Percentiles rank a stretch among this genome's conserved stretches.
phyloP scores from a whole-genome alignment of 2,329 filamentous ascomycete species.

The Lachnellula arida region DNA sequence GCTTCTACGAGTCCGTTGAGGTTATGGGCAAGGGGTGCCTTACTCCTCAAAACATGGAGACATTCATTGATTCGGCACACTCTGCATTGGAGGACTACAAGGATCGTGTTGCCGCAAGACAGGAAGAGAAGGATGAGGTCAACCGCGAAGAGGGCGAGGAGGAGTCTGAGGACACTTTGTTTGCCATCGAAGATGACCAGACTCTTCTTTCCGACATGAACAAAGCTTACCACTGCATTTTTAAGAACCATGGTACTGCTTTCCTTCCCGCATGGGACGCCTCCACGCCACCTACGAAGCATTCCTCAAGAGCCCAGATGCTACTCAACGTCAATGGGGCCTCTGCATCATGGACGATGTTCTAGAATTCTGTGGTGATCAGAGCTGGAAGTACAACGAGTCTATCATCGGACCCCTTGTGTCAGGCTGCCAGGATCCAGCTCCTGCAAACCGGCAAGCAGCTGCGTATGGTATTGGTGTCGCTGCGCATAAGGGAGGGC shows the following conservation, averaged over 20 bases:
- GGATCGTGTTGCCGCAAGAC: slow-evolving; percentile 72
- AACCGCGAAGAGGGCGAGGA: slow-evolving; percentile 88
- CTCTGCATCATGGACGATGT: slow-evolving; percentile 98
- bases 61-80: slow-evolving; percentile 81
- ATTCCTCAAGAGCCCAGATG: slow-evolving; percentile 76
- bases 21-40: slow-evolving; percentile 85
- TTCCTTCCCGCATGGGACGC: slow-evolving; percentile 84
- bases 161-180: slow-evolving; percentile 77
- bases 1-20: slow-evolving; percentile 97
- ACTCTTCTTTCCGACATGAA: slow-evolving; percentile 98
- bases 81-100: slow-evolving; percentile 92
- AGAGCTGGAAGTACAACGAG: slow-evolving; percentile 80
- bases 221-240: slow-evolving; percentile 98
- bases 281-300: slow-evolving; percentile 79
- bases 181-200: slow-evolving; percentile 96
- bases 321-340: slow-evolving; percentile 97
- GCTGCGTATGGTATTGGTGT: slow-evolving; percentile 95
- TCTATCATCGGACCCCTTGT: slow-evolving; percentile 85
- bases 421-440: slow-evolving; percentile 77
- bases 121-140: slow-evolving; percentile 70
- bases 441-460: slow-evolving; percentile 90
- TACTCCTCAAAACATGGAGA: slow-evolving; percentile 70
- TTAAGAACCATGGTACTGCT: slow-evolving; percentile 84
- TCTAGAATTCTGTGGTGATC: slow-evolving; percentile 87
- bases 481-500: slow-evolving; percentile 86